phyloP scores from a whole-genome alignment of 129 eudicot genomes.

The Saposhnikovia divaricata region DNA sequence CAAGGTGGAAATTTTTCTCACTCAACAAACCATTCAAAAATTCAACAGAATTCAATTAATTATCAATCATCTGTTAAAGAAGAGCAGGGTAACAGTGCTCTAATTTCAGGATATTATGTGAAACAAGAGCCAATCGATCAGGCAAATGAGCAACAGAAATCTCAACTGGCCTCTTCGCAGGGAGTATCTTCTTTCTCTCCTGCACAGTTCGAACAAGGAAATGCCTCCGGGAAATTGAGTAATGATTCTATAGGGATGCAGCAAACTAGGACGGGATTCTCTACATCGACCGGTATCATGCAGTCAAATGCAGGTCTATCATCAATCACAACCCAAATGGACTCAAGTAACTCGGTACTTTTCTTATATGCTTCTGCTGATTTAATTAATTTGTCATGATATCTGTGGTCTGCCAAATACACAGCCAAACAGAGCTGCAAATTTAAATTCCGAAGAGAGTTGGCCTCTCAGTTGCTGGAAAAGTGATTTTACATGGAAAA shows the following conservation, averaged over 20 bases:
- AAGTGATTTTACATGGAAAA: background rate
- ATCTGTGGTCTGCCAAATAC: background rate
- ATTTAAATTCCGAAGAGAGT: background rate
- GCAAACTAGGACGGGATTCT: conserved; percentile 44
- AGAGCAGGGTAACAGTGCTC: conserved; percentile 31
- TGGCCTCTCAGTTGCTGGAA: background rate
- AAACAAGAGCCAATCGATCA: conserved; percentile 69
- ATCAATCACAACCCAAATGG: conserved; percentile 41
- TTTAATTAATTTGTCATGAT: background rate
- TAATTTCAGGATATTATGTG: conserved; percentile 43
- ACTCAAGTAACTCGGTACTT: conserved; percentile 27
- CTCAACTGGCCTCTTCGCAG: conserved; percentile 37
- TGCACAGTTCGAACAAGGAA: conserved; percentile 41
- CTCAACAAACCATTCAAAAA: conserved; percentile 24
- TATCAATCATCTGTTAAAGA: conserved; percentile 44
- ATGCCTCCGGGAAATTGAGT: conserved; percentile 36
- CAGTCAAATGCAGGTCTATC: conserved; percentile 28
- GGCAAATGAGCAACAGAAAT: conserved; percentile 52
- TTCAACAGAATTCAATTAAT: conserved; percentile 39
- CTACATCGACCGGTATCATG: conserved; percentile 30
- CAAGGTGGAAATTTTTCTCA: conserved; percentile 38
- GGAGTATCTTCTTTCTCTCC: conserved; percentile 40
- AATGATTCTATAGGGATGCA: conserved; percentile 56
- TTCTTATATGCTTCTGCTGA: background rate
- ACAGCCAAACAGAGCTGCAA: background rate